Base-by-base conservation (phyloP, 2,329 filamentous ascomycete genomes). In the Alternaria brassicicola region DNA sequence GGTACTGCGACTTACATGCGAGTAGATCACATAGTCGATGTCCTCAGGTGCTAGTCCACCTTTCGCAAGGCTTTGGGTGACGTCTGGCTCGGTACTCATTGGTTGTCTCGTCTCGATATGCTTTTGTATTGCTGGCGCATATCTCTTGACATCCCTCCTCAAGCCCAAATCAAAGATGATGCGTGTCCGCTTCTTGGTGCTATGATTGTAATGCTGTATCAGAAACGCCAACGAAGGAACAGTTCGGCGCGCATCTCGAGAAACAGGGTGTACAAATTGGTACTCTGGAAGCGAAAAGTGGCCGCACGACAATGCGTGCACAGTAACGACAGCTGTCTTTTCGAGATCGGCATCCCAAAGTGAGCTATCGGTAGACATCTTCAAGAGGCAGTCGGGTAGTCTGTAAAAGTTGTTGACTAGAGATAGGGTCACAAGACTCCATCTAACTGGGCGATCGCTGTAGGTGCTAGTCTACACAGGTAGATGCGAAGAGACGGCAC, bases 91-190 rank as follows among this genome's bases (percentile, higher is more conserved):
- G 55, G 65, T 81, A 58, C 49, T 69, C 58, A 76, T 68, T 1
- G 84, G 84, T 45, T 80, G 76, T 31, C 84, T 78, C 33, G 75
- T 75, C 26, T 76, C 69, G 21, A 84, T 72, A 57, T 86, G 83
- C 21, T 75, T 76, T 56, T 81, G 81, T 50, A 83, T 78, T 3
- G 76, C 70, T 6, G 69, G 61, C 1, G 80, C 73, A 67, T 86
- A 86, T 48, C 74, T 72, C 15, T 68, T 68, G 6, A 80, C 61
- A 31, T 83, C 77, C 48, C 79, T 76, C 51, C 83, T 80, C 28
- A 86, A 66, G 1, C 84, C 84, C 0, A 87, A 75, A 58, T 87
- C 84, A 66, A 86, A 86, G 35, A 86, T 72, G 6, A 86, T 77
- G 52, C 67, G 76, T 61, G 72, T 75, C 1, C 66, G 62, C 25